Conservation (phyloP, 2,329 filamentous ascomycete genomes). For the Trichoderma sp. region DNA sequence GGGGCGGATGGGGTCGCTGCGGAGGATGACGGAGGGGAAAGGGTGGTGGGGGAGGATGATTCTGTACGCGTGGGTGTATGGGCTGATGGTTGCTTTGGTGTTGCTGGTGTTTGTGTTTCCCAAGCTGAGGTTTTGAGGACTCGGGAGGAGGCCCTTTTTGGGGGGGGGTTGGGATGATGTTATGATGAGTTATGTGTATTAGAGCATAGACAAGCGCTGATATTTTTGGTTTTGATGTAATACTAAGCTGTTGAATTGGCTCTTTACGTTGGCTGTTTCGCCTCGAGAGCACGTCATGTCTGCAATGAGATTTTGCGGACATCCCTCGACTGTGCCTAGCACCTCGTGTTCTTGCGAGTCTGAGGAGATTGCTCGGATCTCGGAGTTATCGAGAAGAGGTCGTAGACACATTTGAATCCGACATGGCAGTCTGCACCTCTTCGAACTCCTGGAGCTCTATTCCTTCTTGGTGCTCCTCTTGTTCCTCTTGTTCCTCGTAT, state of each 20-base stretch:
- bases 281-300: too few species aligned
- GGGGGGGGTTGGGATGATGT: neutral
- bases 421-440: too few species aligned
- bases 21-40: conserved; percentile 81
- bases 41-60: conserved; percentile 85
- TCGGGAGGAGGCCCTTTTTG: neutral
- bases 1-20: conserved; percentile 74
- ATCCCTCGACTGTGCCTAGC: too few species aligned
- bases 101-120: conserved; percentile 83
- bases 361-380: neutral
- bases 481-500: neutral
- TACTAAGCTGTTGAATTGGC: neutral
- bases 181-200: conserved; percentile 1
- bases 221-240: conserved; percentile 18
- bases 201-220: conserved; percentile 18
- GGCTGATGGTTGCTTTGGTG: conserved; percentile 75
- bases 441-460: neutral
- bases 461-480: neutral
- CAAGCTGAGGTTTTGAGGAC: conserved; percentile 74
- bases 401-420: neutral
- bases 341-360: neutral
- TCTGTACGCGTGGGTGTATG: conserved; percentile 82
- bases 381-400: neutral
- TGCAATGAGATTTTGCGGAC: too few species aligned
- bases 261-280: neutral